Evolutionary conservation across 306 rosid species (phyloP), one percentile per base, ranked within the genome.

Genomic region (Begonia loranthoides): DNA sequence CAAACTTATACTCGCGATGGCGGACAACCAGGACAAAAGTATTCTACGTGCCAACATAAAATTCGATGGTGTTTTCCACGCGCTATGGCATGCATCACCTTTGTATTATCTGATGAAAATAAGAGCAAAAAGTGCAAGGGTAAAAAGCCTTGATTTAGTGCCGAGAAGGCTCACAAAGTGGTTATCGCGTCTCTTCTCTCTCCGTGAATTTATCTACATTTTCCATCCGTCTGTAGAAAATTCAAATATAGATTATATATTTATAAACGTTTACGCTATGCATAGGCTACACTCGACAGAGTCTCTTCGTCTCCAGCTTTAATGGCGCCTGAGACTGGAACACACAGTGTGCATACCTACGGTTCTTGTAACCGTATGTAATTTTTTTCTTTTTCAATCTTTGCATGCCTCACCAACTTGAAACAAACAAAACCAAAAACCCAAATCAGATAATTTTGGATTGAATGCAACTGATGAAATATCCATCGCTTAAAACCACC

Each of bases 381-480:
- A 60, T 22, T 45, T 47, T 5, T 45, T 45, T 9, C 1, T 1
- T 45, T 68, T 67, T 71, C 56, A 71, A 71, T 68, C 75, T 68
- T 78, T 78, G 80, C 84, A 78, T 74, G 84, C 73, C 66, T 78
- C 68, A 74, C 73, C 84, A 62, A 71, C 73, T 52, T 43, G 55
- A 54, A 68, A 10, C 15, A 58, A 33, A 56, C 9, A 52, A 66
- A 40, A 60, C 54, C 64, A 53, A 57, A 34, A 44, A 48, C 44
- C 49, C 55, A 22, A 46, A 63, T 38, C 15, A 51, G 24, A 57
- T 57, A 22, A 15, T 13, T 65, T 44, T 36, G 11, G 11, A 14
- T 55, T n/a, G 57, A 22, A 47, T 24, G 45, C 15, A 9, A 56
- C 50, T 62, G 66, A 41, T 54, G 62, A 57, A 65, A 33, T 51